phyloP scores from a whole-genome alignment of 495 filamentous ascomycete genomes.

The Xylaria longipes region DNA sequence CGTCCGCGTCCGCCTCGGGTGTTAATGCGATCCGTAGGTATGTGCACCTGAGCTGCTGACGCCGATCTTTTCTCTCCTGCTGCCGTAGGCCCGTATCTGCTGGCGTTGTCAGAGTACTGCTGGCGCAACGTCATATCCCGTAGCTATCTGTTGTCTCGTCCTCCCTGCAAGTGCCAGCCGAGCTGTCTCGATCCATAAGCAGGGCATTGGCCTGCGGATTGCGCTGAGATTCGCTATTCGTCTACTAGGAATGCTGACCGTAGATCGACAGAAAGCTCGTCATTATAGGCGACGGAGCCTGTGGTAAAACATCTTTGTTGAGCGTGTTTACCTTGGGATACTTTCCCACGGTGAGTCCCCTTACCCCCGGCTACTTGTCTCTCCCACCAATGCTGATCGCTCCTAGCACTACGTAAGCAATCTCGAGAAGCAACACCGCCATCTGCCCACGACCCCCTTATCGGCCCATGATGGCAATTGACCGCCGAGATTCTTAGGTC shows the following conservation, averaged over 20 bases:
- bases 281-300: slow-evolving; percentile 98
- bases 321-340: slow-evolving; percentile 98
- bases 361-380: slow-evolving; percentile 5
- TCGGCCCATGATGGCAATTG: slow-evolving; percentile 43
- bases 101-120: background rate
- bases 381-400: slow-evolving; percentile 27
- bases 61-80: background rate
- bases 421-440: background rate
- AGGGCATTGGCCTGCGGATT: background rate
- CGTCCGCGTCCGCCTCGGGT: slow-evolving; percentile 37
- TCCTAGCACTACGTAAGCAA: slow-evolving; percentile 73
- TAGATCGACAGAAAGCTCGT: slow-evolving; percentile 82
- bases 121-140: background rate
- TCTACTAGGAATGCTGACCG: slow-evolving; percentile 11
- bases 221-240: background rate
- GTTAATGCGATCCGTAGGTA: slow-evolving; percentile 50
- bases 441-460: slow-evolving; percentile 19
- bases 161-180: background rate
- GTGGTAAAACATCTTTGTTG: slow-evolving; percentile 96
- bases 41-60: slow-evolving; percentile 32
- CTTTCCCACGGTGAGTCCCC: slow-evolving; percentile 86
- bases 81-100: background rate
- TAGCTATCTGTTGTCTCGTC: background rate
- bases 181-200: slow-evolving; percentile 5
- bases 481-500: slow-evolving; percentile 63